phyloP scores from a whole-genome alignment of 345 rosid species.

The Eucalyptus cloeziana region DNA sequence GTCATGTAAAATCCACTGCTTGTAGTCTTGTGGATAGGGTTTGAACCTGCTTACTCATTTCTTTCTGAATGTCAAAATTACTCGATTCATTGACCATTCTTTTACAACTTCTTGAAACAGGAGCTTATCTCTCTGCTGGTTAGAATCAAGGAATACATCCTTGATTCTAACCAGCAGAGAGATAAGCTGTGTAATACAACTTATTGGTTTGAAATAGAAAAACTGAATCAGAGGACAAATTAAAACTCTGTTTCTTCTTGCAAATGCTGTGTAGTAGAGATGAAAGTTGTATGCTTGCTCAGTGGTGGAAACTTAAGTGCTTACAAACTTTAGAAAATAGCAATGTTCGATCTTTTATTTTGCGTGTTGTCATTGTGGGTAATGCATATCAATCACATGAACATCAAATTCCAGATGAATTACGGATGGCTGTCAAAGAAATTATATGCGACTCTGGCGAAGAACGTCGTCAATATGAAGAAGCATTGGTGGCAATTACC shows the following conservation, averaged over 20 bases:
- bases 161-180: too few species aligned
- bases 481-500: slow-evolving; percentile 66
- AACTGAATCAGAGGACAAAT: neutral
- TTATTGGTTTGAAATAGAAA: neutral
- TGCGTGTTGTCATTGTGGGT: neutral
- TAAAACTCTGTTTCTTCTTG: neutral
- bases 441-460: slow-evolving; percentile 48
- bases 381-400: neutral
- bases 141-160: neutral
- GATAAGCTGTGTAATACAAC: too few species aligned
- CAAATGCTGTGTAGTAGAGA: neutral
- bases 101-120: neutral
- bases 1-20: neutral
- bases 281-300: neutral
- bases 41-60: neutral
- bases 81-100: neutral
- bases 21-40: neutral
- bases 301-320: neutral
- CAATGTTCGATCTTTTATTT: neutral
- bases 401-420: slow-evolving; percentile 36
- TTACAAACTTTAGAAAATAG: neutral
- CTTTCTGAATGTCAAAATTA: neutral
- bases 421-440: slow-evolving; percentile 87
- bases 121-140: neutral
- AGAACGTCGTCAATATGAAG: slow-evolving; percentile 58